Base-by-base conservation (phyloP, 148 eudicot genomes). In the Chenopodium suecicum region DNA sequence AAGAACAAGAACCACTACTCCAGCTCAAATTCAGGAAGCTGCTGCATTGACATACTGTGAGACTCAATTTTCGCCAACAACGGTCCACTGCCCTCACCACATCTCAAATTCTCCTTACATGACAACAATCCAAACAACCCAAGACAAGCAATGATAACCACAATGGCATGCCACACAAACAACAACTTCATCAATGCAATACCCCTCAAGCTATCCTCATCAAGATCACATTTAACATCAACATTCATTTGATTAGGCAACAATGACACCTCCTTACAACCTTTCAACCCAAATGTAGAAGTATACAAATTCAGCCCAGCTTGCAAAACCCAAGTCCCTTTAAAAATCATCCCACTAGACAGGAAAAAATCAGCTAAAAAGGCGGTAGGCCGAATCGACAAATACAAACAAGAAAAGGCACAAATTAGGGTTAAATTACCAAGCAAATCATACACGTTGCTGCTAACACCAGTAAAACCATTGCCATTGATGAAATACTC, bases 311-410 rank as follows among this genome's bases (percentile, higher is more conserved):
- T 88, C 72, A 95, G 83, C 44, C 97, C 98, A 82, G 76, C 84
- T 85, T 95, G 98, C 87, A 95, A 81, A 13, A 87, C 86, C 97
- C 97, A 95, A 79, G 90, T 90, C 6, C 94, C 94, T 86, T 93
- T 93, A 68, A 93, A 92, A 12, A 92, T 76, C 50, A 93, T 67
- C 82, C 91, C 98, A 76, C 81, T 78, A 16, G 89, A 91, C 78
- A 95, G 76, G 81, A 88, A 76, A 83, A 90, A 93, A 74, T 95
- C 98, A 0, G 92, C 97, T 29, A 89, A 86, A 85, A 93, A 95
- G 0, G 91, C 85, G 3, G 86, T 78, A 22, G 92, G 93, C 79
- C 81, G 82, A 69, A 93, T 34, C 9, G 97, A 88, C 58, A 94
- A 86, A 84, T 82, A 90, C 79, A 93, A 81, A 81, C 95, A 94